Conservation (phyloP, 176 grass and related monocot genomes). For the Poa pratensis region DNA sequence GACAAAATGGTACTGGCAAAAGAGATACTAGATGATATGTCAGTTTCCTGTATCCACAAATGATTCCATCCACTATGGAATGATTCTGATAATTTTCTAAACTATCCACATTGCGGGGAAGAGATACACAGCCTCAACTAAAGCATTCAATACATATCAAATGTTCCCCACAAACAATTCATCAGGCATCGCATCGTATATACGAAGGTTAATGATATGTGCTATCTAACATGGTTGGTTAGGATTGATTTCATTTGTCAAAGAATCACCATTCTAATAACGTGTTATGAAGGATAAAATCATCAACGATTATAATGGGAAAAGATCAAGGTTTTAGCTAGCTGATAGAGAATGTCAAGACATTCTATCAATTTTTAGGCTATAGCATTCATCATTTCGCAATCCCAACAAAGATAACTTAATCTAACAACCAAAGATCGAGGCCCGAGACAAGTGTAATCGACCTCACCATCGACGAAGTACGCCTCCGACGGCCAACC, state of each 20-base stretch:
- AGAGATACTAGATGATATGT: not conserved
- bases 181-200: not conserved
- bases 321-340: not conserved
- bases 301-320: not conserved
- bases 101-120: not conserved
- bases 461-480: conserved; percentile 67
- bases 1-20: not conserved
- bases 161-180: not conserved
- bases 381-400: not conserved
- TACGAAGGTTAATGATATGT: not conserved
- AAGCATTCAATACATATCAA: not conserved
- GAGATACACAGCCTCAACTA: not conserved
- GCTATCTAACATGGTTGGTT: not conserved
- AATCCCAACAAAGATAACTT: not conserved
- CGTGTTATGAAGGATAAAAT: not conserved
- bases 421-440: not conserved
- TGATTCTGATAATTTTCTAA: not conserved
- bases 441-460: conserved; percentile 2
- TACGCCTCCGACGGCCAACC: conserved; percentile 72
- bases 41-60: conserved; percentile 18
- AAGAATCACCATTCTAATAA: conserved; percentile 19
- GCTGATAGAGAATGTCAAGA: not conserved
- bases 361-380: not conserved
- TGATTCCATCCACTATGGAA: not conserved
- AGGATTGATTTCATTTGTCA: not conserved